Base-by-base conservation (phyloP, 495 filamentous ascomycete genomes). In the Talaromyces borbonicus region DNA sequence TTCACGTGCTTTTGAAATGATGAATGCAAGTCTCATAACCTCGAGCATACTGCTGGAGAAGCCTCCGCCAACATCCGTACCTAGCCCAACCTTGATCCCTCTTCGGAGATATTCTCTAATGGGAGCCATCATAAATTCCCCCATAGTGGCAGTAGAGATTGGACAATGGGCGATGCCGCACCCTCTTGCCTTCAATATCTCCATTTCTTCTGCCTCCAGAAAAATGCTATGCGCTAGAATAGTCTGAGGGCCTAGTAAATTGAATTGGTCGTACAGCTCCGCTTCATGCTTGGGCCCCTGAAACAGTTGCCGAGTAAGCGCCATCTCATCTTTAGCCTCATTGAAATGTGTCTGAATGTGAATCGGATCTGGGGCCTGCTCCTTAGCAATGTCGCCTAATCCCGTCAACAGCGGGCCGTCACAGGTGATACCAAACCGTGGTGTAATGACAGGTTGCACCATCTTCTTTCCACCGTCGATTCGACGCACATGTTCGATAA, bases 41-140 rank as follows among this genome's bases (percentile, higher is more conserved):
- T 80, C 75, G 11, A 80, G 52, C 57, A 81, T 80, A 30, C 69
- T 73, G n/a, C 60, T 62, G 4, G 73, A 75, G 55, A 71, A 78
- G 16, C 80, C 81, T n/a, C 81, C 81, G 3, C 78, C 78, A 43
- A 74, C 78, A 48, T 85, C 81, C 0, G 81, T 83, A 0, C 81
- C 81, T 14, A 85, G 56, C 0, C 78, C 80, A 9, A 85, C 76
- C 51, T 83, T 82, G 43, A 84, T 73, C 0, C 69, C 79, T 3
- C 66, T 62, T 8, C 65, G 56, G 8, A 83, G 54, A 45, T 79
- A 77, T 30, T 73, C 71, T 16, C 78, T 65, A 1, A 81, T 58
- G 0, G 77, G 77, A 3, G 79, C 77, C 2, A 77, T 73, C 66
- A 80, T 78, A 44, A 79, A 80, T 9, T 68, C 73, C 11, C 75